phyloP scores from a whole-genome alignment of 768 basidiomycete species.

The Psilocybe subaeruginosa region DNA sequence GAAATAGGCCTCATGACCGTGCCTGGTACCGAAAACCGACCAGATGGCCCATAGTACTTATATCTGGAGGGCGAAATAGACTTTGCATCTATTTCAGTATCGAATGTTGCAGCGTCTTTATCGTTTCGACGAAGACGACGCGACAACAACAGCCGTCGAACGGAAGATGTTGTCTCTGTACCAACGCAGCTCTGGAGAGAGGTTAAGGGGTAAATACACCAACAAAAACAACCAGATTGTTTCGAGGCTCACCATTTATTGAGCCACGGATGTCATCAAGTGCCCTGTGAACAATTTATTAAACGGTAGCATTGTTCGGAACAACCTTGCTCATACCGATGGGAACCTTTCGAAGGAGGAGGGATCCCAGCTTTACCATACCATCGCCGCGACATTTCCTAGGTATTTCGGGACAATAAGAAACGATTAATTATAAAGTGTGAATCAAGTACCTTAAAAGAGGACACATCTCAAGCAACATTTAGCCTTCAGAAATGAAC shows the following conservation, averaged over 20 bases:
- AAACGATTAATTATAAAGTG: not conserved
- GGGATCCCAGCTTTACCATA: slow-evolving; percentile 47
- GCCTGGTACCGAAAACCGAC: not conserved
- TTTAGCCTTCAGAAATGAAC: not conserved
- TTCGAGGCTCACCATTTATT: slow-evolving; percentile 56
- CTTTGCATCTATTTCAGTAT: not conserved
- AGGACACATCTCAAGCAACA: slow-evolving; percentile 70
- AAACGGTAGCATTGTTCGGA: not conserved
- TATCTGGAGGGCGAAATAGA: not conserved
- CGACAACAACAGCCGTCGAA: slow-evolving; percentile 1
- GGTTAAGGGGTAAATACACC: not conserved
- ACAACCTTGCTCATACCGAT: slow-evolving; percentile 50
- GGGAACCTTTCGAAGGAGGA: slow-evolving; percentile 41
- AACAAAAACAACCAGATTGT: not conserved
- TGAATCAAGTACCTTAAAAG: slow-evolving; percentile 60
- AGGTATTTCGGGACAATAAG: slow-evolving; percentile 2
- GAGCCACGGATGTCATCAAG: slow-evolving; percentile 81
- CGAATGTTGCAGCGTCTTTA: not conserved
- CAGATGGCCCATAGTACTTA: not conserved
- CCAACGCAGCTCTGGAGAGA: slow-evolving; percentile 68
- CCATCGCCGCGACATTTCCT: slow-evolving; percentile 82
- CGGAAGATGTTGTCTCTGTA: slow-evolving; percentile 77
- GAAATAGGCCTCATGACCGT: not conserved
- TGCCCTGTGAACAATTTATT: slow-evolving; percentile 51
- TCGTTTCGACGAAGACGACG: not conserved